phyloP scores from a whole-genome alignment of 2,329 filamentous ascomycete species.

The Knoxdaviesia proteae region DNA sequence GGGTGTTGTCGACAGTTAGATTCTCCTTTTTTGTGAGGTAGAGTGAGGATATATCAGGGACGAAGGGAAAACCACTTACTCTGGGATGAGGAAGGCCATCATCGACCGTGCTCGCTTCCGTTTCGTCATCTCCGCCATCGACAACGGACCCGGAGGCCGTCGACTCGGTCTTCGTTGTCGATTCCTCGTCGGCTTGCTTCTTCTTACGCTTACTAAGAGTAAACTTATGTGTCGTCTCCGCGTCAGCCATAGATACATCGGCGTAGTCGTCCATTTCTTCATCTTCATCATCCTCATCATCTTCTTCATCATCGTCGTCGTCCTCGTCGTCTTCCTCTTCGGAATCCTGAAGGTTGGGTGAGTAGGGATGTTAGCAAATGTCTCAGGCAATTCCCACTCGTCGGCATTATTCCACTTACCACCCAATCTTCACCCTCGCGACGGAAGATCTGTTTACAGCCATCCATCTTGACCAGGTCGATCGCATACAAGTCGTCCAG shows the following conservation, averaged over 20 bases:
- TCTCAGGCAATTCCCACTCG: too few relatives aligned
- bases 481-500: conserved; percentile 90
- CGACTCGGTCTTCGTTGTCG: conserved; percentile 18
- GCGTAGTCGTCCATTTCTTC: conserved; percentile 30
- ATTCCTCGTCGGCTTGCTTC: conserved; percentile 24
- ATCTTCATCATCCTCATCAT: conserved; percentile 31
- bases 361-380: neutral
- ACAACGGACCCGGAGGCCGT: conserved; percentile 10
- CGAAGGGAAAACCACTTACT: conserved; percentile 11
- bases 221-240: conserved; percentile 18
- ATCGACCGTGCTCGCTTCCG: conserved; percentile 32
- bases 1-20: conserved; percentile 7
- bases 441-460: conserved; percentile 78
- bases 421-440: conserved; percentile 70
- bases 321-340: conserved; percentile 33
- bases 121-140: conserved; percentile 23
- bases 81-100: conserved; percentile 56
- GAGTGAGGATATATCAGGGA: neutral
- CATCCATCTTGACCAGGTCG: conserved; percentile 85
- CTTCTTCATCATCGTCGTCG: conserved; percentile 39
- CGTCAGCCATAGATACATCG: conserved; percentile 25
- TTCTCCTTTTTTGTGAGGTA: neutral
- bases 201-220: conserved; percentile 36
- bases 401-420: conserved; percentile 19
- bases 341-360: conserved; percentile 22